Base-by-base conservation (phyloP, 495 filamentous ascomycete genomes). In the Chaetomidium leptoderma region DNA sequence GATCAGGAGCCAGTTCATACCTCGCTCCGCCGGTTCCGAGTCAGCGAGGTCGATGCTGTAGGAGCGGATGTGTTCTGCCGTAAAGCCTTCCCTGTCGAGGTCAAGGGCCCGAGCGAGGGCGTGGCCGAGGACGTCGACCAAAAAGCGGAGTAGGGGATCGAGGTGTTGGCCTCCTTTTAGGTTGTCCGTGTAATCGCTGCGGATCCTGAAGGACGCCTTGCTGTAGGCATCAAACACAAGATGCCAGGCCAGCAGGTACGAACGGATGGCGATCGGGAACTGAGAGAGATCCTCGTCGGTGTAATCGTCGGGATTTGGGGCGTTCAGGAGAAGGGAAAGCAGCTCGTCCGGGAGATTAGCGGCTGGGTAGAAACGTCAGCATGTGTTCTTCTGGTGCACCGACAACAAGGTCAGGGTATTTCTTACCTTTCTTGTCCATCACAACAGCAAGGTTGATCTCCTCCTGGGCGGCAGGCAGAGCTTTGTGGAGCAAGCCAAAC, bases 241-340 rank as follows among this genome's bases (percentile, higher is more conserved):
- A 55, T 90, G 82, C 93, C 93, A 97, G 39, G 91, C 88, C 27
- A 96, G 74, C n/a, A 97, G 78, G 67, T 96, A 99, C 6, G 85
- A 84, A 46, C 88, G 78, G 40, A 84, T 63, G 2, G 62, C 80
- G 50, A 59, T 73, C 53, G 66, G 85, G 73, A 72, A 95, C 71
- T 57, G 67, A 53, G 53, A 73, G n/a, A 78, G 67, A 1, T 69
- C 58, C 32, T 79, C 76, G 13, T 77, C 76, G 1, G 73, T 58
- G 45, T 76, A 78, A 19, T 62, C 61, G 19, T 75, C 72, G 14
- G 79, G 67, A 1, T 72, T 74, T 4, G 80, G 78, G 0, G 77
- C 74, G 26, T 78, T 74, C 1, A 81, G 76, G 29, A 91, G 76
- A 17, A 91, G 73, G 13, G 86, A 89, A 43, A 90, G 55, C 0